Evolutionary conservation across 2,329 filamentous ascomycete species (phyloP), one percentile per base, ranked within the genome.

Genomic region (Cordyceps sp.): DNA sequence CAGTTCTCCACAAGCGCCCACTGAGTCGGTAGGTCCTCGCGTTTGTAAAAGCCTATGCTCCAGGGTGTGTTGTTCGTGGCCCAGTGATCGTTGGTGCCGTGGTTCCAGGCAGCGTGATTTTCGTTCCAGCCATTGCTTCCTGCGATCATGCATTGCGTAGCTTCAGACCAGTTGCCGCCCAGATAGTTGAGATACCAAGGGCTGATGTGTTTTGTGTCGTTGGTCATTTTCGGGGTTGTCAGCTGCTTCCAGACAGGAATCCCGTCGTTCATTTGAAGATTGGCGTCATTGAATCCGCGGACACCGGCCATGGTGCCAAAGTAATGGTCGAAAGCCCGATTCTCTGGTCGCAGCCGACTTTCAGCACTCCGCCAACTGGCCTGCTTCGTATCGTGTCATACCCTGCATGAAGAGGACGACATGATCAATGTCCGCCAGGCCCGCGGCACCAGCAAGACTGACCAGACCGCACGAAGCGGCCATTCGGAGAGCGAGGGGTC

Each of bases 381-480:
- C 29, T 26, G 16, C 14, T 27, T 19, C 14, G 21, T 21, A 8
- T 17, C 9, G 13, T 12, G 6, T 19, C 32, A 26, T 29, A 48
- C 47, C 62, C 42, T 69, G 65, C 65, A 70, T 70, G 47, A 69
- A 69, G 10, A 69, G 58, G 10, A 69, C 58, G 19, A 69, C 64
- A 62, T 71, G 66, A 17, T 69, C 55, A 35, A 70, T 64, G 35
- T 69, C 64, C 5, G 34, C 31, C 20, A 44, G 29, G 25, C 42
- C 30, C 13, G 27, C 36, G 8, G 38, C 38, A 3, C 14, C 26
- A 1, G 20, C 36, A 24, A 24, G 19, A 18, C 26, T 32, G 26
- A 33, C 16, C 10, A 36, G 17, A 12, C 28, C 17, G n/a, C n/a
- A n/a, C n/a, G n/a, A n/a, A n/a, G n/a, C n/a, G n/a, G n/a, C n/a